A percentile compares a stretch with the other conserved stretches of the same genome.
phyloP scores from a whole-genome alignment of 2,329 filamentous ascomycete species.

The Fusarium sp. region DNA sequence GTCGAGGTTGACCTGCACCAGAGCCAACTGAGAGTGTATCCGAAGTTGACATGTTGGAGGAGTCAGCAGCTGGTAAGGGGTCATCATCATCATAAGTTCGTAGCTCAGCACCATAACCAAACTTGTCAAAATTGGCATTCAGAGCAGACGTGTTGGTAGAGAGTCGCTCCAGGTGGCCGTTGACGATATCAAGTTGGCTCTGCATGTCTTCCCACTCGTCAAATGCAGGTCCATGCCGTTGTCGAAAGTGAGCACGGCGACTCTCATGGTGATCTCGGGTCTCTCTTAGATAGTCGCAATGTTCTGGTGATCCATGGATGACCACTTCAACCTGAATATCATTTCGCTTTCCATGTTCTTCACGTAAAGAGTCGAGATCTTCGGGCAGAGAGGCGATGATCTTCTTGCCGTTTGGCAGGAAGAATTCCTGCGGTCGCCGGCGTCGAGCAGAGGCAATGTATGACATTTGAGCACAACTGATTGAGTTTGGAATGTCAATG shows the following conservation, averaged over 20 bases:
- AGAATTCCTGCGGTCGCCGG: conserved; percentile 60
- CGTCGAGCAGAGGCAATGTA: conserved; percentile 34
- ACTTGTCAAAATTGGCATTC: conserved; percentile 69
- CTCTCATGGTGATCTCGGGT: conserved; percentile 63
- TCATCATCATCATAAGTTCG: conserved; percentile 54
- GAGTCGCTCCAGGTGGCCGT: conserved; percentile 62
- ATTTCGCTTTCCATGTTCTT: conserved; percentile 50
- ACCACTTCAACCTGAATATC: conserved; percentile 62
- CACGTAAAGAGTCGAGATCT: conserved; percentile 59
- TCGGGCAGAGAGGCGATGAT: conserved; percentile 67
- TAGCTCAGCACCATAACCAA: conserved; percentile 68
- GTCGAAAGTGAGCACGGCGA: conserved; percentile 55
- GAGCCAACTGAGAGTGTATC: conserved; percentile 40
- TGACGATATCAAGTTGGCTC: conserved; percentile 61
- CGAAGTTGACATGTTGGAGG: conserved; percentile 35
- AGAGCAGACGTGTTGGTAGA: conserved; percentile 63
- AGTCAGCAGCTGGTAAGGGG: conserved; percentile 2
- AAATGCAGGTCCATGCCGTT: conserved; percentile 60
- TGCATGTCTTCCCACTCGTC: conserved; percentile 66
- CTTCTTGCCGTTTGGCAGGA: conserved; percentile 63
- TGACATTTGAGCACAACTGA: conserved; percentile 26
- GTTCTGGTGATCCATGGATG: conserved; percentile 63
- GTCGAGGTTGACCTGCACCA: conserved; percentile 38
- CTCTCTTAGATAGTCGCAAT: conserved; percentile 56
- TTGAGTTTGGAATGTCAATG: background rate